A percentile compares a stretch with the other conserved stretches of the same genome.
These are phyloP conservation scores for Sarcomyxa edulis DNA, from an alignment of 768 basidiomycete genomes.

Conservation along the genomic window DNA sequence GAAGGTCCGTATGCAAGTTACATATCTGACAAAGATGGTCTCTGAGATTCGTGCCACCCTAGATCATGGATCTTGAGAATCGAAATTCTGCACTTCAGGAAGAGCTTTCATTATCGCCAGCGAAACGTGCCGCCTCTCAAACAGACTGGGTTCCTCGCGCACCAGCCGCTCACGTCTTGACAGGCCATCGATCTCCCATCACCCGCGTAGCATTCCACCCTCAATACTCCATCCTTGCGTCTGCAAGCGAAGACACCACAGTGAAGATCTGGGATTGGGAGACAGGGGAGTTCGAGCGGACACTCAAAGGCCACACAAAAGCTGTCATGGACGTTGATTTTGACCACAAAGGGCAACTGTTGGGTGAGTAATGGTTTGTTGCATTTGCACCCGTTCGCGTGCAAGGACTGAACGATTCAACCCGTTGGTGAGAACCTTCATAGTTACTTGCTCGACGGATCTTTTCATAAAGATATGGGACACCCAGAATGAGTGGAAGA, in stretches of 20 bases:
- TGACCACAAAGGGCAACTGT: conserved; percentile 76
- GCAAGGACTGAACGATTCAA: not conserved
- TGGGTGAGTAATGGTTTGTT: conserved; percentile 53
- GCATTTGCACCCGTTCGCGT: not conserved
- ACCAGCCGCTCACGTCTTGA: conserved; percentile 72
- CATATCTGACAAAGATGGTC: not conserved
- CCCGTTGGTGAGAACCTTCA: conserved; percentile 10
- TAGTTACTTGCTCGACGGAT: conserved; percentile 74
- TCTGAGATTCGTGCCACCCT: conserved; percentile 1
- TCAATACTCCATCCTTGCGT: conserved; percentile 74
- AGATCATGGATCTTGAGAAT: conserved; percentile 96
- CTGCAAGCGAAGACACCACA: conserved; percentile 84
- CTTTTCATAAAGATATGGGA: conserved; percentile 93
- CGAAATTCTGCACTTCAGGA: conserved; percentile 79
- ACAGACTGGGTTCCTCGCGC: conserved; percentile 87
- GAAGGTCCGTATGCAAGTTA: conserved; percentile 51
- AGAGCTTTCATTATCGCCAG: conserved; percentile 44
- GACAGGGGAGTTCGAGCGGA: conserved; percentile 88
- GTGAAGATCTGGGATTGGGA: conserved; percentile 98
- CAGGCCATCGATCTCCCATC: conserved; percentile 72
- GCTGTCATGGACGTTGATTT: conserved; percentile 85
- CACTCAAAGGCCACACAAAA: conserved; percentile 89
- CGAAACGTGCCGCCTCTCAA: conserved; percentile 54
- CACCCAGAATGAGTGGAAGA: conserved; percentile 85
- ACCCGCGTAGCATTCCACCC: conserved; percentile 85